Percentiles rank a stretch among this genome's conserved stretches.
These are phyloP conservation scores for Microthlaspi erraticum DNA, from an alignment of 345 rosid species.

Conservation along the genomic window DNA sequence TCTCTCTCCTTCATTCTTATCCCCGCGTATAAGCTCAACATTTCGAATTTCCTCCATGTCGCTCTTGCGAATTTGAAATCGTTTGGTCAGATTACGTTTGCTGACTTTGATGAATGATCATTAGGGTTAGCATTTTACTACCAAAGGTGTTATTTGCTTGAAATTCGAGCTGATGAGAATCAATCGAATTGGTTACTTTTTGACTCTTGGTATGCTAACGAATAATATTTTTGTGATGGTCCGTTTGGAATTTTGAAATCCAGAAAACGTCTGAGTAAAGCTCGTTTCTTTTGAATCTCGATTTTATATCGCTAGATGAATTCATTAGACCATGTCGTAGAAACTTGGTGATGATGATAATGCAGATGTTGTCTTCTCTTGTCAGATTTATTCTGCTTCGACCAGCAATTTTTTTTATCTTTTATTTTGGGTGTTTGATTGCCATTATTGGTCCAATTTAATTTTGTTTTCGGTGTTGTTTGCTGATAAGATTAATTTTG, in stretches of 20 bases:
- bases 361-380: background rate
- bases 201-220: background rate
- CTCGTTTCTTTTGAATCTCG: constrained; percentile 1
- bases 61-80: background rate
- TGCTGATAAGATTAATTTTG: constrained; percentile 12
- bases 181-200: background rate
- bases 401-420: too few relatives aligned
- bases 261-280: constrained; percentile 19
- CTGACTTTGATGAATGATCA: constrained; percentile 9
- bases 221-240: background rate
- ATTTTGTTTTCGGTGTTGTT: background rate
- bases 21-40: background rate
- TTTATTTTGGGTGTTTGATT: constrained; percentile 11
- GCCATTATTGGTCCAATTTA: background rate
- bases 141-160: background rate
- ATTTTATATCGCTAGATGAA: background rate
- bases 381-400: background rate
- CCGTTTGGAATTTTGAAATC: constrained; percentile 6
- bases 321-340: background rate
- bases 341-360: background rate
- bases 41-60: background rate
- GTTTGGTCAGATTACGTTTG: constrained; percentile 12
- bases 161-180: background rate
- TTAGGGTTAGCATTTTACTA: constrained; percentile 25
- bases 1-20: constrained; percentile 15